Evolutionary conservation across 148 eudicot genomes (phyloP).

Genomic region (Fallopia convolvulus): DNA sequence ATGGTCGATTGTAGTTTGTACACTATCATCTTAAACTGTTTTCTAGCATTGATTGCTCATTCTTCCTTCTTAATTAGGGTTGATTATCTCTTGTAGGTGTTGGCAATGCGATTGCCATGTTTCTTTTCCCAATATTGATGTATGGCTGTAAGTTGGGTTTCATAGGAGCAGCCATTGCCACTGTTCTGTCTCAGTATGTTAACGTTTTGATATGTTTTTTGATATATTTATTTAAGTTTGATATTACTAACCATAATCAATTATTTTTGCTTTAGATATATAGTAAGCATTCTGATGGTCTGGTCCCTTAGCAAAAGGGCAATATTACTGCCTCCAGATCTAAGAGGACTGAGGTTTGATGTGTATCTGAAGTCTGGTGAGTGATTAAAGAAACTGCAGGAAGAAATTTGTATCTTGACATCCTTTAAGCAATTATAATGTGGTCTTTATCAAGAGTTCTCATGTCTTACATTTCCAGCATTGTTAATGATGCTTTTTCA

Average conservation of each 20-base stretch:
- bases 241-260: constrained; percentile 8
- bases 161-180: constrained; percentile 83
- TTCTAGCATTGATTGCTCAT: neutral
- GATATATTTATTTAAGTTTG: neutral
- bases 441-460: neutral
- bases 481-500: neutral
- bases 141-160: constrained; percentile 62
- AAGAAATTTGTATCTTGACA: neutral
- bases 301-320: constrained; percentile 65
- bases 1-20: neutral
- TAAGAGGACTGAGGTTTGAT: constrained; percentile 65
- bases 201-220: constrained; percentile 7
- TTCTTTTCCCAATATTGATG: constrained; percentile 74
- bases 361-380: constrained; percentile 82
- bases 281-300: constrained; percentile 61
- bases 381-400: constrained; percentile 15
- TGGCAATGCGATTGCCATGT: constrained; percentile 67
- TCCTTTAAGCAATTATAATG: neutral
- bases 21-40: neutral
- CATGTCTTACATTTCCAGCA: neutral
- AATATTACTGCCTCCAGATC: constrained; percentile 68
- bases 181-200: constrained; percentile 87
- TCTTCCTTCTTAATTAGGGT: neutral
- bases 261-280: constrained; percentile 39
- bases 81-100: constrained; percentile 45